Base-by-base conservation (phyloP, 176 grass and related monocot species). In the Carex kokanica region DNA sequence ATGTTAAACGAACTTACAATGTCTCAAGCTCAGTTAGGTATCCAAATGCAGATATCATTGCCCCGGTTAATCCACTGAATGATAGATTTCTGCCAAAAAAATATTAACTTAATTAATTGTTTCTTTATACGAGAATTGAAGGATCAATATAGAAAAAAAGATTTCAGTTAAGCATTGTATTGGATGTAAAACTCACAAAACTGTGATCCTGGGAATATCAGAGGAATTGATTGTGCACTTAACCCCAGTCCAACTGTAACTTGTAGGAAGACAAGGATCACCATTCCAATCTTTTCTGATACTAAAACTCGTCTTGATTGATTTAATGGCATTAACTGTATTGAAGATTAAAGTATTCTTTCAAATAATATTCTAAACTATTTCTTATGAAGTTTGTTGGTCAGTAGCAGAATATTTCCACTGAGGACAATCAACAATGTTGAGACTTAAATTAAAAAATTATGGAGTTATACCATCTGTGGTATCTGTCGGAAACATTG, bases 301-400 rank as follows among this genome's bases (percentile, higher is more conserved):
- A 41, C 18, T 14, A 47, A 64, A 81, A 41, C 21, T 36, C 6
- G 55, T n/a, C 57, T 81, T 81, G 31, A 81, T 81, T 20, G 78
- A 38, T 12, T 58, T 25, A n/a, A 89, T 85, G 9, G 78, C 4
- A 29, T 60, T 78, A 78, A 92, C 86, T 17, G 84, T 78, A 62
- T 25, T 6, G 23, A 81, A 62, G 38, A 16, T 79, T 43, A 59
- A 59, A 54, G 20, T 32, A 14, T 1, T n/a, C n/a, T n/a, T n/a
- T n/a, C n/a, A n/a, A n/a, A n/a, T n/a, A n/a, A n/a, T n/a, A n/a
- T n/a, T n/a, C n/a, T n/a, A n/a, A n/a, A n/a, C n/a, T n/a, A n/a
- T n/a, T n/a, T n/a, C n/a, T n/a, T n/a, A n/a, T n/a, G n/a, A n/a
- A n/a, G n/a, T n/a, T n/a, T n/a, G n/a, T n/a, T n/a, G n/a, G n/a